phyloP scores from a whole-genome alignment of 768 basidiomycete species.

The Pleurotus tuoliensis region DNA sequence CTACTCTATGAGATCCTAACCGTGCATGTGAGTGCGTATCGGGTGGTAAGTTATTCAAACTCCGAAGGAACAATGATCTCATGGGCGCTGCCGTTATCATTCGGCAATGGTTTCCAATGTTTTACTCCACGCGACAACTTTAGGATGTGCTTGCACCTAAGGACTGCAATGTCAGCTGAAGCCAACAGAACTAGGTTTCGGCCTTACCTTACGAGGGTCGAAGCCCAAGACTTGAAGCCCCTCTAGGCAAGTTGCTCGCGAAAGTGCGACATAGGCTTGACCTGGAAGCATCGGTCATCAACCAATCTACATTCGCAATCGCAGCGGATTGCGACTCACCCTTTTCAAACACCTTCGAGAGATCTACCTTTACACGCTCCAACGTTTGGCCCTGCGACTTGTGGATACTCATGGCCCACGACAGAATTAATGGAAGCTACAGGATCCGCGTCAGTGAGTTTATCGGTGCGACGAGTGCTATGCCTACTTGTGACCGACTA shows the following conservation, averaged over 20 bases:
- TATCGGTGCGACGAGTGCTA: background rate
- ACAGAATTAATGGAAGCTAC: slow-evolving; percentile 81
- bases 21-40: too few species aligned
- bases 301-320: too few species aligned
- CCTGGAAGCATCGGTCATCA: slow-evolving; percentile 35
- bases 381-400: slow-evolving; percentile 98
- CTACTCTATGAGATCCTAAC: too few species aligned
- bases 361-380: slow-evolving; percentile 90
- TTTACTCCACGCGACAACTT: slow-evolving; percentile 68
- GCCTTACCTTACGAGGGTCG: slow-evolving; percentile 60
- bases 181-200: background rate
- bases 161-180: background rate
- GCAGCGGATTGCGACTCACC: slow-evolving; percentile 34
- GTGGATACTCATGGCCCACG: slow-evolving; percentile 99
- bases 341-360: slow-evolving; percentile 91
- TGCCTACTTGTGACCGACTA: slow-evolving; percentile 69
- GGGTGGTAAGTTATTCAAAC: too few species aligned
- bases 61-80: too few species aligned
- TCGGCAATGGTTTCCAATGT: slow-evolving; percentile 52
- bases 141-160: slow-evolving; percentile 71
- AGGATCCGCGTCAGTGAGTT: background rate
- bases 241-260: slow-evolving; percentile 81
- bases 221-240: slow-evolving; percentile 86
- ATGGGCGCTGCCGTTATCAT: background rate
- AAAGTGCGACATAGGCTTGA: slow-evolving; percentile 89